These are phyloP conservation scores for Entamoeba invadens DNA, from an alignment of 208 protist species.

Conservation along the genomic window DNA sequence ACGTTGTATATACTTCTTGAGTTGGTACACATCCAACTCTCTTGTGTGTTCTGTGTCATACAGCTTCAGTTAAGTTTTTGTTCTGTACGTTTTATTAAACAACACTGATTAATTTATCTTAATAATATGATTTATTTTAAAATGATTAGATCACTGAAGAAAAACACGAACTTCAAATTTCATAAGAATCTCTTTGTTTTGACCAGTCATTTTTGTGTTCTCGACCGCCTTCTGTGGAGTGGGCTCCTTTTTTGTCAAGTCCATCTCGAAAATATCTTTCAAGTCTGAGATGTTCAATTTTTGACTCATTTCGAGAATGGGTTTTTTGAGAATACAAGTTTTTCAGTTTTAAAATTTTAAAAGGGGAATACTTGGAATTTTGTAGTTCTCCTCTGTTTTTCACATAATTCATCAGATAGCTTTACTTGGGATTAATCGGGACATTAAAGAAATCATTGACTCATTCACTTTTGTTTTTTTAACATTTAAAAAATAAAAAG, in stretches of 20 bases:
- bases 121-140: not conserved
- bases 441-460: too few species aligned
- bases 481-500: too few species aligned
- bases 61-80: not conserved
- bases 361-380: too few species aligned
- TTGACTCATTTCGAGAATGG: too few species aligned
- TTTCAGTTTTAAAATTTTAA: too few species aligned
- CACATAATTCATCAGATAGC: too few species aligned
- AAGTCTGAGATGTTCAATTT: not conserved
- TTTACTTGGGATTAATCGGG: too few species aligned
- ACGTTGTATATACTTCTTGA: not conserved
- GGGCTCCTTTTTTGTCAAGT: not conserved
- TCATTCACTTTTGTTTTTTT: too few species aligned
- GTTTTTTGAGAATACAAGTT: too few species aligned
- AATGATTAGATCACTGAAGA: too few species aligned
- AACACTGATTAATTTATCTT: not conserved
- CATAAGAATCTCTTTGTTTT: not conserved
- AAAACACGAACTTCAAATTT: not conserved
- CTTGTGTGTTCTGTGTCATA: not conserved
- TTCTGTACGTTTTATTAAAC: not conserved
- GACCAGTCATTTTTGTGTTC: not conserved
- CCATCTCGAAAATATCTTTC: not conserved
- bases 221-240: not conserved
- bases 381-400: too few species aligned
- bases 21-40: not conserved